phyloP scores from a whole-genome alignment of 176 grass and related monocot genomes.

The Triticum turgidum region DNA sequence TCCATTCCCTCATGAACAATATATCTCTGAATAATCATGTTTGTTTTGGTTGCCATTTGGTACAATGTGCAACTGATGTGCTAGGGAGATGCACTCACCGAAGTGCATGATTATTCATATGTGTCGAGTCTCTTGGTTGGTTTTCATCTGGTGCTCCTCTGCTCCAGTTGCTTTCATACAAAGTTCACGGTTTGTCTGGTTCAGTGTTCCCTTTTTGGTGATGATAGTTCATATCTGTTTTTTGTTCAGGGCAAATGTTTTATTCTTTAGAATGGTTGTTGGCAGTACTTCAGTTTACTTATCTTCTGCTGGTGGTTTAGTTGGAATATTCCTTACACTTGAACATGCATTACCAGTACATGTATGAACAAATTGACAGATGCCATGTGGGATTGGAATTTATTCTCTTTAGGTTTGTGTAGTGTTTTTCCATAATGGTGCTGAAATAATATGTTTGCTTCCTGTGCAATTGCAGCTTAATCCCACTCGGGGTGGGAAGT shows the following conservation, averaged over 20 bases:
- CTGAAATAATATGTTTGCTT: neutral
- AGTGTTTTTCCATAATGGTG: neutral
- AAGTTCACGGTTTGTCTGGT: neutral
- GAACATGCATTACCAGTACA: neutral
- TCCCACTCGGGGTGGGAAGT: slow-evolving; percentile 46
- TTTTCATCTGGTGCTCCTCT: neutral
- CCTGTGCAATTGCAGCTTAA: slow-evolving; percentile 41
- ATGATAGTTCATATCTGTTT: neutral
- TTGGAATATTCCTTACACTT: neutral
- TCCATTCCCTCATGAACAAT: neutral
- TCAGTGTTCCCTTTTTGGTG: neutral
- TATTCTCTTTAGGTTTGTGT: neutral
- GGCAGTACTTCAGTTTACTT: neutral
- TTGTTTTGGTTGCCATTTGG: neutral
- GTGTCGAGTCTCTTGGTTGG: neutral
- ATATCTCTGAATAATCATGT: neutral
- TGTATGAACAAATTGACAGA: neutral
- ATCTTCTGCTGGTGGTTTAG: neutral
- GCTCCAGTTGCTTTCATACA: neutral
- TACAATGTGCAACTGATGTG: neutral
- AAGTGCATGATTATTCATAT: neutral
- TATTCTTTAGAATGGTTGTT: neutral
- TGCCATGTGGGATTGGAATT: neutral
- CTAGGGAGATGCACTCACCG: neutral
- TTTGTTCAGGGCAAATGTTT: neutral